Percentiles rank a stretch among this genome's conserved stretches.
These are phyloP conservation scores for Botrytis fragariae DNA, from an alignment of 2,329 filamentous ascomycete genomes.

Conservation along the genomic window DNA sequence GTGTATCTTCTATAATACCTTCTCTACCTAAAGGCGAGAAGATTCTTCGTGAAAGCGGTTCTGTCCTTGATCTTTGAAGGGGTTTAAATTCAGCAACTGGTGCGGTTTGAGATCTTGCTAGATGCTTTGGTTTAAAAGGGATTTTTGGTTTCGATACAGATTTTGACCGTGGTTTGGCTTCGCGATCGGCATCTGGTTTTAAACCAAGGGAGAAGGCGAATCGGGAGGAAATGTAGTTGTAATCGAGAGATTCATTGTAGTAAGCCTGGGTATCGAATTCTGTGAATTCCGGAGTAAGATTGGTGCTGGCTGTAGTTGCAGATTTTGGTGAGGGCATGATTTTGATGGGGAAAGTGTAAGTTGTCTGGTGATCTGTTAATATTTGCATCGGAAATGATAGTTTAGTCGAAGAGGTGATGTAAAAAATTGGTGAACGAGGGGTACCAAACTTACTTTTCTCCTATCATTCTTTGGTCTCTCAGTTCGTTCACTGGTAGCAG, in stretches of 20 bases:
- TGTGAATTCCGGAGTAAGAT: slow-evolving; percentile 1
- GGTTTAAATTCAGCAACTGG: slow-evolving; percentile 3
- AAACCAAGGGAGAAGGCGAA: slow-evolving; percentile 14
- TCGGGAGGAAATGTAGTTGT: slow-evolving; percentile 17
- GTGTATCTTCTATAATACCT: not conserved
- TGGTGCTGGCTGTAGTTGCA: not conserved
- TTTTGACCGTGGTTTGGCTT: slow-evolving; percentile 8
- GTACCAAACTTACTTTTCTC: slow-evolving; percentile 4
- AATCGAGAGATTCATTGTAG: slow-evolving; percentile 17
- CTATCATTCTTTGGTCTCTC: slow-evolving; percentile 14
- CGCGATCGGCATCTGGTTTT: slow-evolving; percentile 6
- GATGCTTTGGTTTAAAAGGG: slow-evolving; percentile 5
- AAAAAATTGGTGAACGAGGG: not conserved
- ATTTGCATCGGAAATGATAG: not conserved
- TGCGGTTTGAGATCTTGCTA: slow-evolving; percentile 11
- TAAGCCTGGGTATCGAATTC: slow-evolving; percentile 16
- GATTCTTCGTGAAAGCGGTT: not conserved
- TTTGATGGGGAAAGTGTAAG: slow-evolving; percentile 18
- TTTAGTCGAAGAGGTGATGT: not conserved
- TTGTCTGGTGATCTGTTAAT: slow-evolving; percentile 5
- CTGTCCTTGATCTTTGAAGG: slow-evolving; percentile 7
- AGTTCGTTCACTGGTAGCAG: not conserved
- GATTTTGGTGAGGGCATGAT: slow-evolving; percentile 17
- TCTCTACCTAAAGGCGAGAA: slow-evolving; percentile 7
- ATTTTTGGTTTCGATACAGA: slow-evolving; percentile 10